Evolutionary conservation across 176 grass and related monocot species (phyloP).

Genomic region (Leersia perrieri): DNA sequence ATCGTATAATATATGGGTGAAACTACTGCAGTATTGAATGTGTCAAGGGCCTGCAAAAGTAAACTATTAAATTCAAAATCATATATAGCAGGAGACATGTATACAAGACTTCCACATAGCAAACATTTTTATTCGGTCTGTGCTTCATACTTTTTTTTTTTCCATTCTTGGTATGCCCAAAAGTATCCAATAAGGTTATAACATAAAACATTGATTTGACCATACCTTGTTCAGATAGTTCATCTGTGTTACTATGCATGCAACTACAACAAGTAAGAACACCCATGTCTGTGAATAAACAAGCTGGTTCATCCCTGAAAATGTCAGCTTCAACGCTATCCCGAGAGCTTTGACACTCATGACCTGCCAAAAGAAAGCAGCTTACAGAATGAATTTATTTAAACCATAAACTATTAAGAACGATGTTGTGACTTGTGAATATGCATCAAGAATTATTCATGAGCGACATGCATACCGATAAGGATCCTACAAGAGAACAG

Average conservation of each 20-base stretch:
- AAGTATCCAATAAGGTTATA: not conserved
- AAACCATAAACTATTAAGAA: constrained; percentile 16
- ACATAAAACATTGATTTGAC: not conserved
- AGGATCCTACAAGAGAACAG: constrained; percentile 82
- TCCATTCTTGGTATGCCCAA: not conserved
- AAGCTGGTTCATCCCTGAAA: constrained; percentile 95
- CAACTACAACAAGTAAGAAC: constrained; percentile 71
- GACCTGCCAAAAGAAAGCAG: constrained; percentile 55
- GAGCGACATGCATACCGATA: constrained; percentile 57
- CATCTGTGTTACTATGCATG: constrained; percentile 88
- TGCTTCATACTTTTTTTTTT: not conserved
- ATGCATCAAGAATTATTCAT: not conserved
- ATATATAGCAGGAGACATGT: not conserved
- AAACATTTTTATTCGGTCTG: not conserved
- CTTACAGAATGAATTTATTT: constrained; percentile 15
- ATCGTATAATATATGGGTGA: constrained; percentile 82
- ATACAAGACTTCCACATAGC: not conserved
- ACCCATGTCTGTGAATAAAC: constrained; percentile 93
- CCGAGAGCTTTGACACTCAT: constrained; percentile 99
- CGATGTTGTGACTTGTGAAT: constrained; percentile 1
- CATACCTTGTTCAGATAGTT: constrained; percentile 99
- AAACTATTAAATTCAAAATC: constrained; percentile 14
- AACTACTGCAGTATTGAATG: constrained; percentile 80
- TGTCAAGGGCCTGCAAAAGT: constrained; percentile 69
- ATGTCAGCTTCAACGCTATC: constrained; percentile 93